These are phyloP conservation scores for Candida sonorensis DNA, from an alignment of 805 yeast genomes.

Conservation along the genomic window DNA sequence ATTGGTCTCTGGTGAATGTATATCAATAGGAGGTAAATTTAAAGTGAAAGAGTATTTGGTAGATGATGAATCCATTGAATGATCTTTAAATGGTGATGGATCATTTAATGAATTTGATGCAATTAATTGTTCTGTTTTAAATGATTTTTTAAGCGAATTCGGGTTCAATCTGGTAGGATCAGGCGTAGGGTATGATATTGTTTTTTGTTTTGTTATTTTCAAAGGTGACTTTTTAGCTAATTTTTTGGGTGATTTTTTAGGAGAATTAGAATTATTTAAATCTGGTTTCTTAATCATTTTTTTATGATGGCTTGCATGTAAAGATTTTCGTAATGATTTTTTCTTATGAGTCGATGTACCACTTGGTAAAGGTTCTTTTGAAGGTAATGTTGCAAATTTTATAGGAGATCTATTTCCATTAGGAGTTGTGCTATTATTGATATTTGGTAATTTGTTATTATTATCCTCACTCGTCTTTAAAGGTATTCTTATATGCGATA, in stretches of 20 bases:
- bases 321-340: constrained; percentile 19
- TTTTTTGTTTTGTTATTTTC: too few species aligned
- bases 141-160: not conserved
- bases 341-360: constrained; percentile 17
- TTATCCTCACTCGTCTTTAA: constrained; percentile 10
- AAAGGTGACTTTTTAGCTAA: too few species aligned
- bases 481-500: constrained; percentile 19
- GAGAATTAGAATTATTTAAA: not conserved
- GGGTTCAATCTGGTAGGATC: not conserved
- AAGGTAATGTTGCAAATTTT: constrained; percentile 27
- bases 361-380: constrained; percentile 25
- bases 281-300: constrained; percentile 1
- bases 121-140: not conserved
- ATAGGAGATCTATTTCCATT: constrained; percentile 22
- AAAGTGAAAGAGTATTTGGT: constrained; percentile 9
- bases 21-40: constrained; percentile 17
- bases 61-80: constrained; percentile 1
- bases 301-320: constrained; percentile 5
- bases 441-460: constrained; percentile 8
- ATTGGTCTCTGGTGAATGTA: constrained; percentile 8
- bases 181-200: not conserved
- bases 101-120: constrained; percentile 5
- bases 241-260: not conserved
- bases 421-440: constrained; percentile 17
- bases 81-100: constrained; percentile 18